Conservation (phyloP, 495 filamentous ascomycete species). For the Halenospora varia region DNA sequence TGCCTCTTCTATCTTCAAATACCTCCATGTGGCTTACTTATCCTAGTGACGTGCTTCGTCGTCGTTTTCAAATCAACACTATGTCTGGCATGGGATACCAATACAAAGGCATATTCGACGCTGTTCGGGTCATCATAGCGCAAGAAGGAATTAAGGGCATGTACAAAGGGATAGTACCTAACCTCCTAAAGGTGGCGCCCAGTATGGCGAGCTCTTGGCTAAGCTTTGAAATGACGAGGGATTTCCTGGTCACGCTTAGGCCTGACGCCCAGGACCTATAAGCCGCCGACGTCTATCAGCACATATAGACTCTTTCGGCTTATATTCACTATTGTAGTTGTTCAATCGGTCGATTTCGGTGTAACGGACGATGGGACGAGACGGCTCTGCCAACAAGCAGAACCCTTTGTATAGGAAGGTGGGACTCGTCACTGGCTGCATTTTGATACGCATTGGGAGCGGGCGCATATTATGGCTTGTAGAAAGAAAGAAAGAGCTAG, state of each 20-base stretch:
- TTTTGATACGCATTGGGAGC: conserved; percentile 26
- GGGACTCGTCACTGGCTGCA: conserved; percentile 9
- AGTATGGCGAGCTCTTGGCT: conserved; percentile 99
- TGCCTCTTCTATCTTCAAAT: neutral
- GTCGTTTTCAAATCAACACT: conserved; percentile 96
- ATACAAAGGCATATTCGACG: conserved; percentile 84
- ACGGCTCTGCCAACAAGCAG: conserved; percentile 15
- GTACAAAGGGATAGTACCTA: conserved; percentile 57
- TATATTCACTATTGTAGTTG: neutral
- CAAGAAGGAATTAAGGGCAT: conserved; percentile 62
- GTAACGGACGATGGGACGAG: neutral
- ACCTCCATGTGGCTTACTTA: conserved; percentile 5
- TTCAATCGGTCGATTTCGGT: neutral
- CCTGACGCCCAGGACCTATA: conserved; percentile 31
- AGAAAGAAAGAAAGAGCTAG: conserved; percentile 22
- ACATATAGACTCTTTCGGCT: neutral
- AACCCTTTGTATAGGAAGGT: conserved; percentile 25
- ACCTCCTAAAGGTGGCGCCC: conserved; percentile 92
- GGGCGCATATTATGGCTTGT: conserved; percentile 20
- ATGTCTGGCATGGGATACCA: conserved; percentile 99
- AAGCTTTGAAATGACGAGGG: conserved; percentile 89
- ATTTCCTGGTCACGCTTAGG: conserved; percentile 67
- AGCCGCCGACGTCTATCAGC: neutral
- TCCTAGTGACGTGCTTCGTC: conserved; percentile 82
- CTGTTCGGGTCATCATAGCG: conserved; percentile 71